Conservation (phyloP, 1,139 yeast species). For the Williopsis jadinii region DNA sequence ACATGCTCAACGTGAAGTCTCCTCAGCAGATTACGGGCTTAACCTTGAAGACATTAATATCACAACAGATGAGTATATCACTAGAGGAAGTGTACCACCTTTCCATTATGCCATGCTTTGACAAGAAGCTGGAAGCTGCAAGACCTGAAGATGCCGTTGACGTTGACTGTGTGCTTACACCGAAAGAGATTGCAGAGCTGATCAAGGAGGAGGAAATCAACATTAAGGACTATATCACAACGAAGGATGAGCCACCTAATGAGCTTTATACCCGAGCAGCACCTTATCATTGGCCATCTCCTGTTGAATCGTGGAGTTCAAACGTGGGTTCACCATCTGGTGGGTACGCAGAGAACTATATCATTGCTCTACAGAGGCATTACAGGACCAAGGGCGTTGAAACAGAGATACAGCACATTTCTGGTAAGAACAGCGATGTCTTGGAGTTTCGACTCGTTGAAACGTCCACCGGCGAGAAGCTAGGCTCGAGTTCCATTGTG, state of each 20-base stretch:
- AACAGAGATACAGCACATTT: slow-evolving; percentile 21
- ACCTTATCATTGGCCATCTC: slow-evolving; percentile 47
- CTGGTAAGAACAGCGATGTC: slow-evolving; percentile 74
- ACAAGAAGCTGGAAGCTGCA: slow-evolving; percentile 91
- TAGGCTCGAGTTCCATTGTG: slow-evolving; percentile 70
- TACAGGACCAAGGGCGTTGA: slow-evolving; percentile 19
- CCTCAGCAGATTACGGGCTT: slow-evolving; percentile 93
- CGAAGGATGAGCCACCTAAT: slow-evolving; percentile 13
- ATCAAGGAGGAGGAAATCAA: slow-evolving; percentile 44
- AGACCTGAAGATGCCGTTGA: slow-evolving; percentile 83
- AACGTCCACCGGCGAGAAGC: slow-evolving; percentile 26
- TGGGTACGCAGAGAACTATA: slow-evolving; percentile 70
- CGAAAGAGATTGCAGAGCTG: slow-evolving; percentile 75
- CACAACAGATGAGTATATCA: slow-evolving; percentile 31
- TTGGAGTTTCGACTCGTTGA: slow-evolving; percentile 55
- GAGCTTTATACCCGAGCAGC: slow-evolving; percentile 16
- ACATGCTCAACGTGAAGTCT: slow-evolving; percentile 60
- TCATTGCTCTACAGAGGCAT: slow-evolving; percentile 33
- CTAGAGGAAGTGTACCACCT: slow-evolving; percentile 59
- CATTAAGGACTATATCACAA: slow-evolving; percentile 27
- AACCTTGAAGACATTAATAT: slow-evolving; percentile 53
- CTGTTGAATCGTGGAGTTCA: slow-evolving; percentile 57
- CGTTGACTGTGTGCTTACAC: slow-evolving; percentile 92
- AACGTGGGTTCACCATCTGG: slow-evolving; percentile 85
- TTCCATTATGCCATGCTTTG: slow-evolving; percentile 94